Percentiles rank a stretch among this genome's conserved stretches.
These are phyloP conservation scores for Incumbomyces lentus DNA, from an alignment of 2,329 filamentous ascomycete species.

Conservation along the genomic window DNA sequence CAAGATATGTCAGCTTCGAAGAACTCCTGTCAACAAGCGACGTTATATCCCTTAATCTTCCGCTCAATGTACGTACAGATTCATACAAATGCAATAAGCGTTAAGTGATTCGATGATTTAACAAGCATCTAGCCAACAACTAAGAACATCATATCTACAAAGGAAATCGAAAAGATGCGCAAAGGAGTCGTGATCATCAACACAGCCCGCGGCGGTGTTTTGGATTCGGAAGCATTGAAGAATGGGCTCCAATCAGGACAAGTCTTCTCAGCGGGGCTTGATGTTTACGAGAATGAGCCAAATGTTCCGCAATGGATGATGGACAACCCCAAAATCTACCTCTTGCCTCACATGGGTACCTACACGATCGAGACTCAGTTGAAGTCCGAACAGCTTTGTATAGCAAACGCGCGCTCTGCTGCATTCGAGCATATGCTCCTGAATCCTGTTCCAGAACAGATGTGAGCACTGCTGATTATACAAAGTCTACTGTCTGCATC, in stretches of 20 bases:
- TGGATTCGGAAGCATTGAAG: slow-evolving; percentile 72
- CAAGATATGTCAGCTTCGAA: slow-evolving; percentile 63
- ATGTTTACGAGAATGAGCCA: slow-evolving; percentile 77
- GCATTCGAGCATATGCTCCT: background rate
- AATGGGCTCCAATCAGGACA: slow-evolving; percentile 59
- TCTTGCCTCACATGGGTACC: slow-evolving; percentile 80
- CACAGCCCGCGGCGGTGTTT: slow-evolving; percentile 70
- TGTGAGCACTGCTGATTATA: too few species aligned
- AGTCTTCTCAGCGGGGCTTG: slow-evolving; percentile 61
- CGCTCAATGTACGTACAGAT: slow-evolving; percentile 51
- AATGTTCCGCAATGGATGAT: slow-evolving; percentile 62
- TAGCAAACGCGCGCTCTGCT: background rate
- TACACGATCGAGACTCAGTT: slow-evolving; percentile 56
- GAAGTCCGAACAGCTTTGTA: background rate
- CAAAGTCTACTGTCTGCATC: too few species aligned
- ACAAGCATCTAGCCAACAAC: slow-evolving; percentile 55
- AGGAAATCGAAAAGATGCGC: slow-evolving; percentile 69
- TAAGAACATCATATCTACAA: slow-evolving; percentile 61
- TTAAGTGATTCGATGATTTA: too few species aligned
- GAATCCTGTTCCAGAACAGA: background rate
- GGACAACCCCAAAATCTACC: slow-evolving; percentile 58
- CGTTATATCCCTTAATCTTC: slow-evolving; percentile 69
- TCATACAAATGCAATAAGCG: too few species aligned
- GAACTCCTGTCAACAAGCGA: slow-evolving; percentile 60
- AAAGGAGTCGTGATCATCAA: slow-evolving; percentile 67